Conservation (phyloP, 2,329 filamentous ascomycete genomes). For the Xylaria sp. region DNA sequence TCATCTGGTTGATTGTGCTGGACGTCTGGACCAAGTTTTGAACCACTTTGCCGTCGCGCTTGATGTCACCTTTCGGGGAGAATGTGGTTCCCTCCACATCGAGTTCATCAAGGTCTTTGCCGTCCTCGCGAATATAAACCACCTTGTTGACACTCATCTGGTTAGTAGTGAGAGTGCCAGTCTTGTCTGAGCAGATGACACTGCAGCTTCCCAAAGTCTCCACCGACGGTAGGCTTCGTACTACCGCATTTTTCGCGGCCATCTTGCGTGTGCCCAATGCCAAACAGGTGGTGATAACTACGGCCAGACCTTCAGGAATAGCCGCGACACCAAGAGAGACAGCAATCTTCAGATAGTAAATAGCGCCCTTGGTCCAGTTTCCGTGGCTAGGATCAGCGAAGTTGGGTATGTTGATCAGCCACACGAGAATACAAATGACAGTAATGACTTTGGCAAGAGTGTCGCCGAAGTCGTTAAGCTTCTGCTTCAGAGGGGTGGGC, state of each 20-base stretch:
- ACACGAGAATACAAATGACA: slow-evolving; percentile 94
- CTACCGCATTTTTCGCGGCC: slow-evolving; percentile 98
- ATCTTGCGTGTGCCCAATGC: slow-evolving; percentile 97
- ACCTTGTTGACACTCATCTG: slow-evolving; percentile 99
- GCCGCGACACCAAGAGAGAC: slow-evolving; percentile 97
- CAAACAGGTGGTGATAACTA: slow-evolving; percentile 98
- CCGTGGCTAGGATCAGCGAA: slow-evolving; percentile 96
- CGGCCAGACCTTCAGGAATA: slow-evolving; percentile 95
- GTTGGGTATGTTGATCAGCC: slow-evolving; percentile 98
- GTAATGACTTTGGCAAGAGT: slow-evolving; percentile 97
- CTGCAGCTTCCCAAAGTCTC: slow-evolving; percentile 99
- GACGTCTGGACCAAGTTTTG: slow-evolving; percentile 77
- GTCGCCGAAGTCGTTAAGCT: slow-evolving; percentile 98
- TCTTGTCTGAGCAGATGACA: slow-evolving; percentile 99
- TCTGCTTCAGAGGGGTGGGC: slow-evolving; percentile 96
- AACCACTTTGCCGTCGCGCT: slow-evolving; percentile 73
- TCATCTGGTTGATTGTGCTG: slow-evolving; percentile 81
- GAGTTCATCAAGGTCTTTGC: slow-evolving; percentile 81
- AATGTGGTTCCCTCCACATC: slow-evolving; percentile 95
- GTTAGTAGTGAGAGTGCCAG: slow-evolving; percentile 96
- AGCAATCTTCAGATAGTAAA: slow-evolving; percentile 99
- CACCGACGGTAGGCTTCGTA: slow-evolving; percentile 94
- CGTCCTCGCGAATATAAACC: slow-evolving; percentile 81
- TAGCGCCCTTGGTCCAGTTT: slow-evolving; percentile 94
- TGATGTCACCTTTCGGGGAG: slow-evolving; percentile 81